Base-by-base conservation (phyloP, 495 filamentous ascomycete species). In the Poronia punctata region DNA sequence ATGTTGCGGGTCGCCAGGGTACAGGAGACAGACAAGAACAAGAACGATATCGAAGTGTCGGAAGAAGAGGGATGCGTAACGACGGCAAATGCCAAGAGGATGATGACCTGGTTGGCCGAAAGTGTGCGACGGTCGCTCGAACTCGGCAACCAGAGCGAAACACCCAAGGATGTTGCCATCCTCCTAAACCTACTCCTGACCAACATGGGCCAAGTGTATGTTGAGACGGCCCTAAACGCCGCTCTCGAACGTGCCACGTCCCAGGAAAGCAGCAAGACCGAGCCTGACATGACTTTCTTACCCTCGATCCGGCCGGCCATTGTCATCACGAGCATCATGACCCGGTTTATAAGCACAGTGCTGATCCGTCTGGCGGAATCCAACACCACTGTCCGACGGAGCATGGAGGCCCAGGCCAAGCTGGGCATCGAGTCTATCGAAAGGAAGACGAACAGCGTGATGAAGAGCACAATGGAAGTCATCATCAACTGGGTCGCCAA, bases 41-140 rank as follows among this genome's bases (percentile, higher is more conserved):
- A 75, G 54, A 77, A 76, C 37, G 88, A 95, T 25, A 87, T 95
- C 50, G 88, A 90, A 57, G 81, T 96, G 21, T 80, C 82, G 0
- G 92, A 97, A 43, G 77, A 85, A 51, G 88, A 99, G 48, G 93
- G 93, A 21, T 65, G 79, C 40, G 72, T 95, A 4, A 88, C 78
- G 45, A 74, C 95, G 10, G 71, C 80, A n/a, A 84, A 80, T 54
- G 82, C 88, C 16, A 97, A 97, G 62, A 76, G 92, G 34, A 97
- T 99, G 88, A 73, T 99, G 22, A 94, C 84, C 52, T 99, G 93
- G 93, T 71, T 99, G 19, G 92, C 93, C 20, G 93, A 99, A 65
- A 88, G 83, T 38, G 89, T 99, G 35, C 85, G 90, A n/a, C 71
- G 93, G 46, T 84, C 86, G 0, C 71, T 99, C 21, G 93, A 99